Evolutionary conservation across 345 rosid genomes (phyloP).

Genomic region (Citrus sp.): DNA sequence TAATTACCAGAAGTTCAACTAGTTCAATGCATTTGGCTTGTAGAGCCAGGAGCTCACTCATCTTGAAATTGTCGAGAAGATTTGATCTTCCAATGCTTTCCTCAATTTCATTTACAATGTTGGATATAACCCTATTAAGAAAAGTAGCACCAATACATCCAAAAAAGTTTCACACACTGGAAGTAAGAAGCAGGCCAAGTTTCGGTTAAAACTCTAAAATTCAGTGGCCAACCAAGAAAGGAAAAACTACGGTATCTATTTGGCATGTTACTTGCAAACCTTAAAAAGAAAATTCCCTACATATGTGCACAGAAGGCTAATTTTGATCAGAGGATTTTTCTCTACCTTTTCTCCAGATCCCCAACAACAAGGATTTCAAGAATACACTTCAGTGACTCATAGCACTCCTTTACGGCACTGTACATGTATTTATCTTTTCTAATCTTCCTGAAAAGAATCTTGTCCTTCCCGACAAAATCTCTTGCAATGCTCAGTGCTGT

Average conservation of each 20-base stretch:
- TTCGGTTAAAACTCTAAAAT: neutral
- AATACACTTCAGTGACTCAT: conserved; percentile 78
- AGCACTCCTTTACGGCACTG: conserved; percentile 79
- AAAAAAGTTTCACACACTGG: conserved; percentile 11
- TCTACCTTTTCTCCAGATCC: conserved; percentile 74
- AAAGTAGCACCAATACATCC: conserved; percentile 4
- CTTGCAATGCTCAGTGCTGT: conserved; percentile 80
- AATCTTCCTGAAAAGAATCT: conserved; percentile 60
- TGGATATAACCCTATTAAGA: conserved; percentile 51
- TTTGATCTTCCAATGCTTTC: conserved; percentile 60
- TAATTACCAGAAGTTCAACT: conserved; percentile 78
- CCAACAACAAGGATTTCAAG: conserved; percentile 81
- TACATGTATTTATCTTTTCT: conserved; percentile 86
- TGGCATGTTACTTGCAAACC: conserved; percentile 2
- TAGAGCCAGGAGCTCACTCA: conserved; percentile 66
- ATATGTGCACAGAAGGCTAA: neutral
- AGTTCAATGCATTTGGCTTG: conserved; percentile 61
- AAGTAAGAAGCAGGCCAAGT: conserved; percentile 7
- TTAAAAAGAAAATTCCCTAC: neutral
- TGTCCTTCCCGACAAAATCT: conserved; percentile 72
- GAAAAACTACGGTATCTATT: neutral
- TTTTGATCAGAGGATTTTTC: neutral
- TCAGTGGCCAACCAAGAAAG: conserved; percentile 4
- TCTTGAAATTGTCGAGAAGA: conserved; percentile 69
- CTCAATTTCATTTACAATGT: conserved; percentile 65